Evolutionary conservation across 2,329 filamentous ascomycete species (phyloP).

Genomic region (Botrytis galanthina): DNA sequence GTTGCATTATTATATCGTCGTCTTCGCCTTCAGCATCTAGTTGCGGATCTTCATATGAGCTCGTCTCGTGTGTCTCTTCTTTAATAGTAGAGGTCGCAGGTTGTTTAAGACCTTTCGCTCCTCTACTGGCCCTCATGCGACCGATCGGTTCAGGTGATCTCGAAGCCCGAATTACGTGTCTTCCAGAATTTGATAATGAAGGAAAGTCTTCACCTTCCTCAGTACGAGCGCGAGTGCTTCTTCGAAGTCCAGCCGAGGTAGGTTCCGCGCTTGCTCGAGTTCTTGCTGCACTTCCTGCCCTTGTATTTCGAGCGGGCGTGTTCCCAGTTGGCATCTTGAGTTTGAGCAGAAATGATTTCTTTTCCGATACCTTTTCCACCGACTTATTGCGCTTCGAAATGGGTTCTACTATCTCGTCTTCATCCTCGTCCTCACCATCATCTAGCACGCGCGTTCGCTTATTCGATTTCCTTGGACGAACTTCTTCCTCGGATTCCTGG

Average conservation of each 20-base stretch:
- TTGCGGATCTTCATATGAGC: constrained; percentile 34
- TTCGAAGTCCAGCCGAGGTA: constrained; percentile 32
- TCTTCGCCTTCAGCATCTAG: constrained; percentile 28
- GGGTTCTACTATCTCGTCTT: constrained; percentile 26
- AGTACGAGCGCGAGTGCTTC: constrained; percentile 36
- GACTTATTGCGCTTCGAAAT: constrained; percentile 17
- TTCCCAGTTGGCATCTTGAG: constrained; percentile 32
- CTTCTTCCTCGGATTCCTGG: constrained; percentile 35
- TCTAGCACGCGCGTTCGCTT: constrained; percentile 30
- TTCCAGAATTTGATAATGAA: constrained; percentile 60
- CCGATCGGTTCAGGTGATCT: constrained; percentile 53
- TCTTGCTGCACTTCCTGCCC: constrained; percentile 35
- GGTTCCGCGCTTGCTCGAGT: constrained; percentile 32
- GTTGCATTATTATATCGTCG: constrained; percentile 14
- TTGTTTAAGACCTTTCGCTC: constrained; percentile 37
- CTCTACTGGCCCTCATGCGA: constrained; percentile 35
- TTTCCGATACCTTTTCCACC: neutral
- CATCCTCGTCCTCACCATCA: constrained; percentile 34
- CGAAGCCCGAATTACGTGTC: constrained; percentile 52
- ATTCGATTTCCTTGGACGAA: constrained; percentile 28
- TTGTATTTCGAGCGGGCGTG: constrained; percentile 29
- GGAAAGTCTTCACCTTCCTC: constrained; percentile 56
- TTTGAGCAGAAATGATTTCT: constrained; percentile 32
- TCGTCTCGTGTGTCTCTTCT: constrained; percentile 39
- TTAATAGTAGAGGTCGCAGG: constrained; percentile 36